phyloP scores from a whole-genome alignment of 78 protist genomes.

The Protostelium mycophagum region DNA sequence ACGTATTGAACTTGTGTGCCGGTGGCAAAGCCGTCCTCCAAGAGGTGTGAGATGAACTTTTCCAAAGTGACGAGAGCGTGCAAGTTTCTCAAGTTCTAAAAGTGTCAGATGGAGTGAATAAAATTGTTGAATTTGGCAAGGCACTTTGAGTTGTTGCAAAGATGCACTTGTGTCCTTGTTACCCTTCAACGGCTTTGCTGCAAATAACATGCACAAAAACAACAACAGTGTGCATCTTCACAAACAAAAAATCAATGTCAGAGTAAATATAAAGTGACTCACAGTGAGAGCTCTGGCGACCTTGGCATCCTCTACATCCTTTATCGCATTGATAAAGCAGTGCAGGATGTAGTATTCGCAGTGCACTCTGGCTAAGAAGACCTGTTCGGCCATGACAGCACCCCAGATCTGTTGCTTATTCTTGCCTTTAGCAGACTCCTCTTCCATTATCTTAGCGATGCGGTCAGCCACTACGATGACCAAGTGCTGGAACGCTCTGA shows the following conservation, averaged over 20 bases:
- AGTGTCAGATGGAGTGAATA: background rate
- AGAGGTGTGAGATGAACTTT: background rate
- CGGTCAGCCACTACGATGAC: background rate
- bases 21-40: background rate
- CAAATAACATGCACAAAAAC: too few species aligned
- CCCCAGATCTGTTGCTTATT: background rate
- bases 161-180: too few species aligned
- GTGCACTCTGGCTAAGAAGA: background rate
- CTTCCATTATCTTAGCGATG: background rate
- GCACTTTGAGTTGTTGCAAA: too few species aligned
- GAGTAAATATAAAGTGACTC: background rate
- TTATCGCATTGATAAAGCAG: background rate
- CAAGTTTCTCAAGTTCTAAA: background rate
- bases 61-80: constrained; percentile 5
- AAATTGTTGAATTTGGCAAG: too few species aligned
- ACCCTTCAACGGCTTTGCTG: too few species aligned
- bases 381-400: background rate
- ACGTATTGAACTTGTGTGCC: background rate
- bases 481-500: background rate
- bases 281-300: background rate
- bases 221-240: background rate
- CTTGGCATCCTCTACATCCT: background rate
- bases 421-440: background rate
- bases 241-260: too few species aligned
- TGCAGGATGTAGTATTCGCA: background rate